Evolutionary conservation across 805 yeast species (phyloP), one percentile per base, ranked within the genome.

Genomic region (Ogataea pini): DNA sequence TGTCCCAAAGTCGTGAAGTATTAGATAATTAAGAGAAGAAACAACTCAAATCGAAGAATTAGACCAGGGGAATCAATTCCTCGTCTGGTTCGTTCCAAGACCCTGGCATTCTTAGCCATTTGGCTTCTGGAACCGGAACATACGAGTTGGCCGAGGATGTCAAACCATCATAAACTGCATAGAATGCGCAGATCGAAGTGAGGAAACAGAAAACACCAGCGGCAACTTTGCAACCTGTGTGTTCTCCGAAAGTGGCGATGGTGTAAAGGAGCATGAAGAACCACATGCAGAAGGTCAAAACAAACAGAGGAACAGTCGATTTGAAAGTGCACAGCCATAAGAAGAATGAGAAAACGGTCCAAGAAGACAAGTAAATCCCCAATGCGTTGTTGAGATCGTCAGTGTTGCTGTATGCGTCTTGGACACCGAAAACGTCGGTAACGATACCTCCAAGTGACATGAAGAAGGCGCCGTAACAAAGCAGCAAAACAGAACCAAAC

Each of bases 391-490:
- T 56, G 27, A 58, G 65, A 32, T 70, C 73, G 7, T 47, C 48
- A 6, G 64, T 64, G 27, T 64, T 64, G 14, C 65, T 50, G 51
- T 77, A 78, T 1, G 74, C 69, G 4, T 63, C 61, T 1, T 55
- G 54, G 32, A 77, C 75, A 5, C 77, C 80, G 51, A 77, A 72
- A 6, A 67, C 60, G 33, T 70, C 69, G 13, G 77, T 68, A 48
- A 67, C 60, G 14, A 77, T 68, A 20, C 74, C 76, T 40, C 77
- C 82, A 53, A 62, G 75, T 4, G 75, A 64, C 57, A 72, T 61
- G 68, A 78, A 77, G 62, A 78, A 78, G 4, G 77, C 75, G 36
- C 81, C 83, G 60, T 69, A 77, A 39, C 75, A 70, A 24, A 70
- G 64, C 44, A 78, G 64, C 10, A 77, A 72, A 7, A 76, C 71